A percentile compares a stretch with the other conserved stretches of the same genome.
phyloP scores from a whole-genome alignment of 805 yeast genomes.

The Kodamaea laetipori region DNA sequence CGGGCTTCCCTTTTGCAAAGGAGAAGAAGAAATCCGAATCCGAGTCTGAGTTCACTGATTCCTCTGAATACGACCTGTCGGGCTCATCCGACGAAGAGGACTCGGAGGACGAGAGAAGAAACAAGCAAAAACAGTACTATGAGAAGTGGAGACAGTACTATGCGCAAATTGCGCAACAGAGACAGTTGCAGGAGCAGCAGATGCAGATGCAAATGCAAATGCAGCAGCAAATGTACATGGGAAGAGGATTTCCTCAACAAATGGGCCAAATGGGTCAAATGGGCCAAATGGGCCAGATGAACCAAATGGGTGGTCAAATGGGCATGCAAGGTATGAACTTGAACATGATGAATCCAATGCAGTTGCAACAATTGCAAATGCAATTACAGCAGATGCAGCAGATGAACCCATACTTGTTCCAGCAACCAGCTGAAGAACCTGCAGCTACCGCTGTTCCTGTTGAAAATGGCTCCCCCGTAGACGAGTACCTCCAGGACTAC shows the following conservation, averaged over 20 bases:
- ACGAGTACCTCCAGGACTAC: slow-evolving; percentile 10
- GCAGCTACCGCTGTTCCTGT: background rate
- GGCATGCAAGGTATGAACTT: slow-evolving; percentile 10
- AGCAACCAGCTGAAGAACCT: slow-evolving; percentile 2
- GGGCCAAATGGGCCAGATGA: slow-evolving; percentile 10
- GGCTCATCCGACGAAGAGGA: slow-evolving; percentile 13
- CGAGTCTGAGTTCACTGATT: slow-evolving; percentile 14
- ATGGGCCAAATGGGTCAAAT: too few species aligned
- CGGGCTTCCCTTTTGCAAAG: too few species aligned
- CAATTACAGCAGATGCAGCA: slow-evolving; percentile 21
- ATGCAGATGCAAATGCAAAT: slow-evolving; percentile 13
- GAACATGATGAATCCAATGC: slow-evolving; percentile 16
- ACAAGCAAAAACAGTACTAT: slow-evolving; percentile 32
- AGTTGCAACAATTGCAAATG: slow-evolving; percentile 16
- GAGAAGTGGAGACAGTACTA: slow-evolving; percentile 43
- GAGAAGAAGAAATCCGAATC: slow-evolving; percentile 7
- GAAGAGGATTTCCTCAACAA: too few species aligned
- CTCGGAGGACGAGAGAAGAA: slow-evolving; percentile 12
- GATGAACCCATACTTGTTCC: slow-evolving; percentile 11
- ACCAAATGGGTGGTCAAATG: slow-evolving; percentile 15
- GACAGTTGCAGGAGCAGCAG: slow-evolving; percentile 21
- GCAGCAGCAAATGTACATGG: slow-evolving; percentile 14
- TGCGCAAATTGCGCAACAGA: slow-evolving; percentile 23
- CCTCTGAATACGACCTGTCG: slow-evolving; percentile 15
- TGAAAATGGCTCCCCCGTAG: slow-evolving; percentile 2